phyloP scores from a whole-genome alignment of 2,329 filamentous ascomycete species.

The Diaporthe capsici region DNA sequence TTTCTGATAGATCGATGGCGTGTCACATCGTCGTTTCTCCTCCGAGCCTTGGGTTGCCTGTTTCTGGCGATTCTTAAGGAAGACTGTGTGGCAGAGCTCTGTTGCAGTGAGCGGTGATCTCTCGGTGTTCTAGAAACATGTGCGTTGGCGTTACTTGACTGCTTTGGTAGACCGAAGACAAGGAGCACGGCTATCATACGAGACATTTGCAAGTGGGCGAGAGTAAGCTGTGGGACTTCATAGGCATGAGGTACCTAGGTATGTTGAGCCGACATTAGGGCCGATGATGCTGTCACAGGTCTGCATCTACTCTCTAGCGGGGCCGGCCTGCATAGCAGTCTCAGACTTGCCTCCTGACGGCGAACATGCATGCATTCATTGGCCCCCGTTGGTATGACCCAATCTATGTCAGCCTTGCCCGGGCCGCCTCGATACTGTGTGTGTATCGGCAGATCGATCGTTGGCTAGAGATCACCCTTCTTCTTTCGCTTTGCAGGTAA shows the following conservation, averaged over 20 bases:
- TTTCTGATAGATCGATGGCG: slow-evolving; percentile 10
- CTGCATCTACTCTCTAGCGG: not conserved
- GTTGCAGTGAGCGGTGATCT: not conserved
- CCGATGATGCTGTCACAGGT: slow-evolving; percentile 1
- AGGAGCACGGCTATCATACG: not conserved
- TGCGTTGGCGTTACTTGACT: not conserved
- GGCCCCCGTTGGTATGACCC: not conserved
- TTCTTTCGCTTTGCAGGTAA: not conserved
- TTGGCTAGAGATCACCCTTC: not conserved
- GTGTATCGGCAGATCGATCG: not conserved
- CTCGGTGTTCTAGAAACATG: not conserved
- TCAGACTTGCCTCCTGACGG: slow-evolving; percentile 7
- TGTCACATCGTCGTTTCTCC: not conserved
- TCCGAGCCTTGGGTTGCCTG: not conserved
- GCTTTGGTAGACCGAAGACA: slow-evolving; percentile 16
- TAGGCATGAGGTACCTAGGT: not conserved
- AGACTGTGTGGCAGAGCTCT: not conserved
- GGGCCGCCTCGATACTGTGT: not conserved
- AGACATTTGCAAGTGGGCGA: not conserved
- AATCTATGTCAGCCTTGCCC: slow-evolving; percentile 26
- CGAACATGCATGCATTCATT: not conserved
- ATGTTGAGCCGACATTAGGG: not conserved
- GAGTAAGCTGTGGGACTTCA: not conserved
- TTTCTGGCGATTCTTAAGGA: not conserved
- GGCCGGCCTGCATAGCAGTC: slow-evolving; percentile 10